These are phyloP conservation scores for Boletus sp. DNA, from an alignment of 1,284 basidiomycete species.

Conservation along the genomic window DNA sequence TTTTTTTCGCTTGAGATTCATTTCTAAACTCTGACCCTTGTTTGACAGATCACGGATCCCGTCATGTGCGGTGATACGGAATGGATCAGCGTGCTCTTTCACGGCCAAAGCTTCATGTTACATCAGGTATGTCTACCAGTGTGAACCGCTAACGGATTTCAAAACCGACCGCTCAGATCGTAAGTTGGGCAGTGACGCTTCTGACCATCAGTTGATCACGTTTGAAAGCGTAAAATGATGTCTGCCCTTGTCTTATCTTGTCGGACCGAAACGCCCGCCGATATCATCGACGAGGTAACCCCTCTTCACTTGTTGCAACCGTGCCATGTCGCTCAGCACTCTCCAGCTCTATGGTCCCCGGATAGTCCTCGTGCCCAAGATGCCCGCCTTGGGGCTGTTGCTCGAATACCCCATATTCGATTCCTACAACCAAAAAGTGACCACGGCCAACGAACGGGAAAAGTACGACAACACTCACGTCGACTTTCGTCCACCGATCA, in stretches of 20 bases:
- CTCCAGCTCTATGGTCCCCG: constrained; percentile 72
- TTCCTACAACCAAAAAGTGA: constrained; percentile 74
- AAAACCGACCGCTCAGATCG: constrained; percentile 24
- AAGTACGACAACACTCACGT: constrained; percentile 54
- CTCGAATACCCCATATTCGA: constrained; percentile 91
- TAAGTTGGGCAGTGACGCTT: constrained; percentile 17
- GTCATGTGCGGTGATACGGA: constrained; percentile 89
- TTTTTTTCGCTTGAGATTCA: not conserved
- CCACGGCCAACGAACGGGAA: constrained; percentile 56
- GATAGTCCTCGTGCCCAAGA: constrained; percentile 92
- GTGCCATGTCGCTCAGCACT: not conserved
- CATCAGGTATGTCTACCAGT: constrained; percentile 70
- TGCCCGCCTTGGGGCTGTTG: constrained; percentile 94
- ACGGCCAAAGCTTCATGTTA: constrained; percentile 99
- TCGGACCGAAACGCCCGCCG: constrained; percentile 74
- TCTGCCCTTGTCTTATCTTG: constrained; percentile 80
- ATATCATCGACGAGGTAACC: constrained; percentile 71
- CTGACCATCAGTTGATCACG: constrained; percentile 7
- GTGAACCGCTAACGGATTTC: constrained; percentile 22
- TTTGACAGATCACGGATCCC: constrained; percentile 70
- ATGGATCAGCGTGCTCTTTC: constrained; percentile 93
- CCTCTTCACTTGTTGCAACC: not conserved
- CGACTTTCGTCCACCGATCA: constrained; percentile 67
- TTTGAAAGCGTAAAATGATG: constrained; percentile 93
- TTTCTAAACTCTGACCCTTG: not conserved